Conservation (phyloP, 768 basidiomycete genomes). For the Rhodotorula graminis region DNA sequence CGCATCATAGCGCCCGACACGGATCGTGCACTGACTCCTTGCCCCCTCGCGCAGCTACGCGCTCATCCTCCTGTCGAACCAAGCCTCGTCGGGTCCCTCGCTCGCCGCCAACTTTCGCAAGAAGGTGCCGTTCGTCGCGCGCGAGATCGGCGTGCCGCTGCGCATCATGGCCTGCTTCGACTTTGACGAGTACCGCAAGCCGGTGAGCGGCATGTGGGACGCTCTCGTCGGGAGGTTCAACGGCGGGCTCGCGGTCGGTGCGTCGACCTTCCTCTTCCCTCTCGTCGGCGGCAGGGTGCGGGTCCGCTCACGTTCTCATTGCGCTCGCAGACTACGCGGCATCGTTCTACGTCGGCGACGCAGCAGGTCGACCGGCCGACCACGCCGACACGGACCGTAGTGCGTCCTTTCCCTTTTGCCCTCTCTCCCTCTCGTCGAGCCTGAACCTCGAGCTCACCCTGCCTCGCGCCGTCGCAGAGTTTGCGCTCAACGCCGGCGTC, state of each 20-base stretch:
- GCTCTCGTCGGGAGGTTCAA: slow-evolving; percentile 37
- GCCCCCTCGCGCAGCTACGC: neutral
- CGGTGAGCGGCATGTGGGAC: slow-evolving; percentile 47
- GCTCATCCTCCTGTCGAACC: slow-evolving; percentile 47
- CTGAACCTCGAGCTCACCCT: neutral
- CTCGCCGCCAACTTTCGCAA: neutral
- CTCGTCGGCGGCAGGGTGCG: accelerated
- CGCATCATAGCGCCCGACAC: too few relatives aligned
- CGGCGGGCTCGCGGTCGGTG: slow-evolving; percentile 42
- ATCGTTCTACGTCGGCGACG: slow-evolving; percentile 49
- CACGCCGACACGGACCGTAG: slow-evolving; percentile 44
- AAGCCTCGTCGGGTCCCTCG: slow-evolving; percentile 16
- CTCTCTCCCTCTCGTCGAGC: neutral
- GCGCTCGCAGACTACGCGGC: slow-evolving; percentile 41
- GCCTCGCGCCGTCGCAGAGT: slow-evolving; percentile 23
- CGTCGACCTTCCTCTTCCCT: neutral
- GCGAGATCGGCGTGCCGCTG: slow-evolving; percentile 40
- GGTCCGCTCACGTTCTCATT: too few relatives aligned
- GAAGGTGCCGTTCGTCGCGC: slow-evolving; percentile 9
- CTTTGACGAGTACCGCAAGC: slow-evolving; percentile 47
- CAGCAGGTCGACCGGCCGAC: slow-evolving; percentile 47
- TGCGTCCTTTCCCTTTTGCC: neutral
- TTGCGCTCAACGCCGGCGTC: slow-evolving; percentile 6
- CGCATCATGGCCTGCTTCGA: slow-evolving; percentile 45
- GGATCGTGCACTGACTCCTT: too few relatives aligned